Evolutionary conservation across 139 green algal genomes (phyloP).

Genomic region (Nannochloris sp.): DNA sequence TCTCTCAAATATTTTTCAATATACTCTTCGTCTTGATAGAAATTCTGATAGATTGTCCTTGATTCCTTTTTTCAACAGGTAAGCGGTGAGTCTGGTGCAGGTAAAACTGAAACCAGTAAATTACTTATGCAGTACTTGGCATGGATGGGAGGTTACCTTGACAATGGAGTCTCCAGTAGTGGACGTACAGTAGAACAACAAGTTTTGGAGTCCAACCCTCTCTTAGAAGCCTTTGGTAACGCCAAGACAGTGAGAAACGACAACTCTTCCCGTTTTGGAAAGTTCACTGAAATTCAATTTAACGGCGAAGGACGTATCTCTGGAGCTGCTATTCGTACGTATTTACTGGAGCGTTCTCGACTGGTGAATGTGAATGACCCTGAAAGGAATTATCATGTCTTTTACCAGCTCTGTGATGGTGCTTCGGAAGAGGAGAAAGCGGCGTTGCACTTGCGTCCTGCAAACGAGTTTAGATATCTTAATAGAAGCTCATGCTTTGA

Average conservation of each 20-base stretch:
- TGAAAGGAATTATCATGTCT: slow-evolving; percentile 98
- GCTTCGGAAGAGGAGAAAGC: slow-evolving; percentile 59
- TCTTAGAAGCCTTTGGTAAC: slow-evolving; percentile 98
- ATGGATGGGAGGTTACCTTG: slow-evolving; percentile 68
- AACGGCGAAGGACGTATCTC: slow-evolving; percentile 69
- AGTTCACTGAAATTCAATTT: slow-evolving; percentile 99
- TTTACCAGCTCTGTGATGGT: slow-evolving; percentile 98
- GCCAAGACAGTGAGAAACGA: slow-evolving; percentile 97
- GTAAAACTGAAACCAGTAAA: slow-evolving; percentile 99
- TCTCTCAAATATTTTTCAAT: too few relatives aligned
- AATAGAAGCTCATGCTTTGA: slow-evolving; percentile 81
- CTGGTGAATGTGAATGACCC: slow-evolving; percentile 89
- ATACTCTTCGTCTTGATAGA: too few relatives aligned
- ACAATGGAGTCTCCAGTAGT: neutral
- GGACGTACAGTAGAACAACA: slow-evolving; percentile 70
- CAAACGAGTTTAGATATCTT: slow-evolving; percentile 79
- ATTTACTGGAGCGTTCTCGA: slow-evolving; percentile 93
- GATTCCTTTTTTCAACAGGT: too few relatives aligned
- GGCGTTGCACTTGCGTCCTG: slow-evolving; percentile 51
- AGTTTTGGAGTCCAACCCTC: slow-evolving; percentile 93
- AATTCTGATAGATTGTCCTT: too few relatives aligned
- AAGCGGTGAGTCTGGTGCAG: slow-evolving; percentile 92
- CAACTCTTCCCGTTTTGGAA: slow-evolving; percentile 97
- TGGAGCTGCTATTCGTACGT: slow-evolving; percentile 88
- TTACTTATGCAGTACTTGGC: slow-evolving; percentile 96